Conservation (phyloP, 2,329 filamentous ascomycete genomes). For the Apiospora kogelbergensis region DNA sequence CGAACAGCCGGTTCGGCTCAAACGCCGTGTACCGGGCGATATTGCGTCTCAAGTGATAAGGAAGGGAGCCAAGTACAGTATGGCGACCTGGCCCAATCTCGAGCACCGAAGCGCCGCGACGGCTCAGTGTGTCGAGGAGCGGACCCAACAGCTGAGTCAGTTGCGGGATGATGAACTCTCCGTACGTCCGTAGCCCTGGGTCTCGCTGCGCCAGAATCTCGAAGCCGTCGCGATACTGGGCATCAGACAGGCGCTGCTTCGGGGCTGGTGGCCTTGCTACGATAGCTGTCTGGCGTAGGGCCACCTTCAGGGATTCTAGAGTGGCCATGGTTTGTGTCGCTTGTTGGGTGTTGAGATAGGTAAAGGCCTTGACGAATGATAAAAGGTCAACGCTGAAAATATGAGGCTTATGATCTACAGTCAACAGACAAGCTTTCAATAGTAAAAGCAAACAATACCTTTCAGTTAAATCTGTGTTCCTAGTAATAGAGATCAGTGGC, state of each 20-base stretch:
- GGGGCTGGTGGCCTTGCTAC: conserved; percentile 23
- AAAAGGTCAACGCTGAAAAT: background rate
- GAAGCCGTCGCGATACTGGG: conserved; percentile 49
- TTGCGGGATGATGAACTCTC: conserved; percentile 52
- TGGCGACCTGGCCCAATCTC: conserved; percentile 60
- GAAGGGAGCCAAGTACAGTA: conserved; percentile 52
- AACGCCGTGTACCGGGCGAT: conserved; percentile 52
- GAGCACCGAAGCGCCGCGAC: conserved; percentile 47
- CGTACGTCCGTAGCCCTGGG: conserved; percentile 37
- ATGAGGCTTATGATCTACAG: no score
- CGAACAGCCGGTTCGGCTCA: conserved; percentile 52
- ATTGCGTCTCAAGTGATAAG: conserved; percentile 38
- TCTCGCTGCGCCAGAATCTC: conserved; percentile 38
- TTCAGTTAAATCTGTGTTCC: no score
- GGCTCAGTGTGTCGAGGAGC: conserved; percentile 38
- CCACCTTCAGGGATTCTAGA: conserved; percentile 41
- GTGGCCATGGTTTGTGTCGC: conserved; percentile 22
- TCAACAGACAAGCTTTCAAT: no score
- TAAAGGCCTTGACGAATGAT: background rate
- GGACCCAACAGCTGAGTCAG: conserved; percentile 41
- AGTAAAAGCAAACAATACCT: no score
- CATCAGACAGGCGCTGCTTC: conserved; percentile 41
- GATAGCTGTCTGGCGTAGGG: conserved; percentile 34
- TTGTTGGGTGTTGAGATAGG: background rate
- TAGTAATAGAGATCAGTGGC: no score